phyloP scores from a whole-genome alignment of 2,329 filamentous ascomycete genomes.

The Parafenestella ontariensis region DNA sequence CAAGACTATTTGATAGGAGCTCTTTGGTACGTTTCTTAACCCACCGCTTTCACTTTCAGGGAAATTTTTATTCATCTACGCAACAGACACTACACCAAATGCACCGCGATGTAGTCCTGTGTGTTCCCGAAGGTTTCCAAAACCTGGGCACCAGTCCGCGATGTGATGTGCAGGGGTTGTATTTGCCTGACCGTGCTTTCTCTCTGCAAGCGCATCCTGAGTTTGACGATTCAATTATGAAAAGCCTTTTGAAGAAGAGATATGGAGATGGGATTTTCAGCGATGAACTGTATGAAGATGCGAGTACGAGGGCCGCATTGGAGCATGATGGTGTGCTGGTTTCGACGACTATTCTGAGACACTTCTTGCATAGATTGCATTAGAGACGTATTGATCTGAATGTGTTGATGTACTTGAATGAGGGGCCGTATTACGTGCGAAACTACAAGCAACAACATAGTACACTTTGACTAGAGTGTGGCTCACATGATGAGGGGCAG shows the following conservation, averaged over 20 bases:
- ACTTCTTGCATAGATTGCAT: neutral
- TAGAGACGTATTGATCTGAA: no score
- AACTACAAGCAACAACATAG: no score
- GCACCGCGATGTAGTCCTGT: constrained; percentile 75
- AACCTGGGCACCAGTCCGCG: constrained; percentile 66
- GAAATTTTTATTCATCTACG: neutral
- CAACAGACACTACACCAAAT: constrained; percentile 74
- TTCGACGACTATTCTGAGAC: neutral
- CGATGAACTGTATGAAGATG: neutral
- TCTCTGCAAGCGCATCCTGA: constrained; percentile 85
- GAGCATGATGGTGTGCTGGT: neutral
- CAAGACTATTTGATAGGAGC: neutral
- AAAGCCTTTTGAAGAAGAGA: neutral
- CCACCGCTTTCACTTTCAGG: neutral
- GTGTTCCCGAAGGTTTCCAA: constrained; percentile 65
- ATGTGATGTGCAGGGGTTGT: constrained; percentile 77
- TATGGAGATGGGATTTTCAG: neutral
- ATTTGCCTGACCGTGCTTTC: constrained; percentile 67
- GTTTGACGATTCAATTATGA: constrained; percentile 44
- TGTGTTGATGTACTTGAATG: no score
- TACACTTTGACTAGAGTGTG: no score
- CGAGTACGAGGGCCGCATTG: neutral
- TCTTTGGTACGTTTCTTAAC: no score
- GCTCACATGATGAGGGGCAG: no score
- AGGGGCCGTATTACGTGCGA: no score